phyloP scores from a whole-genome alignment of 306 rosid species.

The Abrus pulchellus region DNA sequence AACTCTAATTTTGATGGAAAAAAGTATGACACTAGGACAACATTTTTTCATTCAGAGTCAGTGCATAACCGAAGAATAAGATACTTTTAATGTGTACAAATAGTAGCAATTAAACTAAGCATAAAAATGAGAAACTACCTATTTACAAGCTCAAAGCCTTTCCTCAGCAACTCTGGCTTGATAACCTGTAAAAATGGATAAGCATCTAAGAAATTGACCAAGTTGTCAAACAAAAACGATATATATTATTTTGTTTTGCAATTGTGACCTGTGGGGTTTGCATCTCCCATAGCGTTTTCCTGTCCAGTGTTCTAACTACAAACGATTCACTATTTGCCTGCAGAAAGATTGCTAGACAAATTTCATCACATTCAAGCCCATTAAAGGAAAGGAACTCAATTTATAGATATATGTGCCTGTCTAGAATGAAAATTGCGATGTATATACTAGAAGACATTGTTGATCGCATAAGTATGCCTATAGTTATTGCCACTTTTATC shows the following conservation, averaged over 20 bases:
- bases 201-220: conserved; percentile 31
- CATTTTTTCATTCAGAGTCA: background rate
- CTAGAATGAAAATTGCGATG: background rate
- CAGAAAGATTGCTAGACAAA: conserved; percentile 46
- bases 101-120: conserved; percentile 30
- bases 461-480: conserved; percentile 2
- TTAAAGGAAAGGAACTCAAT: conserved; percentile 3
- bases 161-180: conserved; percentile 83
- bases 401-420: conserved; percentile 10
- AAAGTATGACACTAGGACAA: background rate
- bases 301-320: conserved; percentile 85
- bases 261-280: conserved; percentile 94
- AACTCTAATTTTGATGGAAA: too few relatives aligned
- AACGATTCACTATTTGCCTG: conserved; percentile 87
- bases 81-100: conserved; percentile 18
- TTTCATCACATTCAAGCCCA: conserved; percentile 39
- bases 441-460: conserved; percentile 11
- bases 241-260: conserved; percentile 26
- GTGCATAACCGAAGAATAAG: conserved; percentile 9
- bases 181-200: conserved; percentile 67
- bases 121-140: conserved; percentile 62
- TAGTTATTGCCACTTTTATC: background rate
- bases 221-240: conserved; percentile 32
- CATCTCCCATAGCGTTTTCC: conserved; percentile 97
- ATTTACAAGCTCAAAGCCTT: conserved; percentile 92